Conservation (phyloP, 1,284 basidiomycete genomes). For the Vanrija sp. region DNA sequence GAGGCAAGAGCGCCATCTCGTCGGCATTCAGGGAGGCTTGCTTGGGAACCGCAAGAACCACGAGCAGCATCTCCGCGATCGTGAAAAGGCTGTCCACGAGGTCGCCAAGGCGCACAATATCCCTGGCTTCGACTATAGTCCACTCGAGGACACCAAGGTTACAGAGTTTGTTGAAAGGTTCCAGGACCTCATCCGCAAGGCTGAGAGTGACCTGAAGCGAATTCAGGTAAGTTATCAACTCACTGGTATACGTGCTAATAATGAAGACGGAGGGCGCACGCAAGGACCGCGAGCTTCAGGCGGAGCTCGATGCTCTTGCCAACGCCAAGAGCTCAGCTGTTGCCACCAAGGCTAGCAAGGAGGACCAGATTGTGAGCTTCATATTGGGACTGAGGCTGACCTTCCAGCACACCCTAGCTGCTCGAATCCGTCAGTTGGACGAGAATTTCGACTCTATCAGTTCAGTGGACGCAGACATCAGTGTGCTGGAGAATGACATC, state of each 20-base stretch:
- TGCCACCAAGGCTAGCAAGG: conserved; percentile 45
- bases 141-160: conserved; percentile 39
- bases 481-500: conserved; percentile 61
- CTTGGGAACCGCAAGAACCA: conserved; percentile 57
- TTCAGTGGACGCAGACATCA: conserved; percentile 58
- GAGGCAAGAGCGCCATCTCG: conserved; percentile 30
- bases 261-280: conserved; percentile 24
- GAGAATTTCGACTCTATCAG: conserved; percentile 58
- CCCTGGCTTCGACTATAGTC: conserved; percentile 61
- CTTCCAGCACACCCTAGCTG: conserved; percentile 28
- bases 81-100: conserved; percentile 70
- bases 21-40: conserved; percentile 38
- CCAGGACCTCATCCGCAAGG: conserved; percentile 34
- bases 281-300: conserved; percentile 41
- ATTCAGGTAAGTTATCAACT: conserved; percentile 21
- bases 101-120: conserved; percentile 67
- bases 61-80: conserved; percentile 64
- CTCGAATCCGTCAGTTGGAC: conserved; percentile 53
- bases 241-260: conserved; percentile 5
- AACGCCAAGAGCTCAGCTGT: conserved; percentile 29
- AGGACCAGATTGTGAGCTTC: conserved; percentile 61
- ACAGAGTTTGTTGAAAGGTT: conserved; percentile 39
- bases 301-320: conserved; percentile 36
- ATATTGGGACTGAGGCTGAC: background rate
- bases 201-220: conserved; percentile 38